Percentiles rank a stretch among this genome's conserved stretches.
Evolutionary conservation across 2,329 filamentous ascomycete genomes (phyloP).

Genomic region (Aspergillus pseudoglaucus): DNA sequence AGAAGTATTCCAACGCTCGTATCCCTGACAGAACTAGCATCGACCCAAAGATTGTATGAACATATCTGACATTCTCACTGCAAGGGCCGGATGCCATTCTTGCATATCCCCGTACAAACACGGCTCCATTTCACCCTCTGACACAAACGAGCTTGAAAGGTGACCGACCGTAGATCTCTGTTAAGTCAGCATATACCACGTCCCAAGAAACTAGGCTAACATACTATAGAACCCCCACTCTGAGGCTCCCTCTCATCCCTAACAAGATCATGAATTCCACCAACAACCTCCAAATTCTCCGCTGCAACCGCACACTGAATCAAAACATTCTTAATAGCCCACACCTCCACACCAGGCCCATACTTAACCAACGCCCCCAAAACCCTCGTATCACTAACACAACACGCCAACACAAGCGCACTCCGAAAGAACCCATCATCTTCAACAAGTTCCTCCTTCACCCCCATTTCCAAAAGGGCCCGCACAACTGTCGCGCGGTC

Average conservation of each 20-base stretch:
- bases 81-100: not conserved
- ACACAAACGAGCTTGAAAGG: not conserved
- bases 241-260: not conserved
- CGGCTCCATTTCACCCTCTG: not conserved
- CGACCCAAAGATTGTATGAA: not conserved
- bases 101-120: not conserved
- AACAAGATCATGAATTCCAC: conserved; percentile 25
- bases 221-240: not conserved
- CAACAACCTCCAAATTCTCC: conserved; percentile 25
- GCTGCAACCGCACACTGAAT: conserved; percentile 12
- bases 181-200: not conserved
- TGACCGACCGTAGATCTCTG: not conserved
- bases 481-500: conserved; percentile 5
- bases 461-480: conserved; percentile 10
- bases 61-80: not conserved
- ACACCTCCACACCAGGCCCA: conserved; percentile 21
- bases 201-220: not conserved
- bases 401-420: conserved; percentile 7
- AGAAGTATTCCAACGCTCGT: not conserved
- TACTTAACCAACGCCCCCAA: conserved; percentile 15
- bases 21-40: not conserved
- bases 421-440: conserved; percentile 1
- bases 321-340: conserved; percentile 18
- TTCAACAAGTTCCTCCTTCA: conserved; percentile 4
- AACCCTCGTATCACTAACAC: conserved; percentile 1